A percentile compares a stretch with the other conserved stretches of the same genome.
phyloP scores from a whole-genome alignment of 768 basidiomycete species.

The Tephrocybe sp. region DNA sequence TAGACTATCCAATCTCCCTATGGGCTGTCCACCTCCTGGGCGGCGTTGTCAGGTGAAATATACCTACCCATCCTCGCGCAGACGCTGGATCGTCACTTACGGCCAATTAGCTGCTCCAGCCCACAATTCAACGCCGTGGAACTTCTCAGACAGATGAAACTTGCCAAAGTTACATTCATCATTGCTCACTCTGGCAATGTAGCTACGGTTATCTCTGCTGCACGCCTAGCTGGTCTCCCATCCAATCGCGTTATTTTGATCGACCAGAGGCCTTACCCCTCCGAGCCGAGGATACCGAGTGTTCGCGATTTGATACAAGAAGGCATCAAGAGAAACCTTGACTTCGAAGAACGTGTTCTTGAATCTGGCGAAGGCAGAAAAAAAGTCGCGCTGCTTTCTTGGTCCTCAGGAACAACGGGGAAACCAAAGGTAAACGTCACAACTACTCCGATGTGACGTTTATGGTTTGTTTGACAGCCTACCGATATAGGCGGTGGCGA shows the following conservation, averaged over 20 bases:
- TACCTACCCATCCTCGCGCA: slow-evolving; percentile 11
- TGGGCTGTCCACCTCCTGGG: slow-evolving; percentile 56
- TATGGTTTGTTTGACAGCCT: slow-evolving; percentile 9
- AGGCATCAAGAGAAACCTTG: slow-evolving; percentile 19
- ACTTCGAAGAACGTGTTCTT: slow-evolving; percentile 45
- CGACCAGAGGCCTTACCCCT: slow-evolving; percentile 19
- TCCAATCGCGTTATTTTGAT: slow-evolving; percentile 40
- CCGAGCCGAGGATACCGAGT: slow-evolving; percentile 14
- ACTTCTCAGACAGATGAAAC: slow-evolving; percentile 48
- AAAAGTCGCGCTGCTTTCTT: slow-evolving; percentile 60
- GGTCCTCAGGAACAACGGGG: slow-evolving; percentile 73
- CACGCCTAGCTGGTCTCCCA: slow-evolving; percentile 32
- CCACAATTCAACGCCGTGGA: slow-evolving; percentile 54
- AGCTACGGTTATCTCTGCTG: slow-evolving; percentile 36
- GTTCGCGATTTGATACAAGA: slow-evolving; percentile 27
- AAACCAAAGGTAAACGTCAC: slow-evolving; percentile 51
- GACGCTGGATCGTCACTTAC: slow-evolving; percentile 14
- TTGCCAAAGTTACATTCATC: slow-evolving; percentile 41
- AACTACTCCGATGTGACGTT: background rate
- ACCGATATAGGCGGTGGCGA: slow-evolving; percentile 43
- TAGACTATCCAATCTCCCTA: slow-evolving; percentile 46
- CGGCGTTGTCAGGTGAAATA: slow-evolving; percentile 53
- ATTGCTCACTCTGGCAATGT: slow-evolving; percentile 43
- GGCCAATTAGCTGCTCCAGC: slow-evolving; percentile 46
- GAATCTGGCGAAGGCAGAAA: slow-evolving; percentile 53